A percentile compares a stretch with the other conserved stretches of the same genome.
Evolutionary conservation across 2,329 filamentous ascomycete genomes (phyloP).

Genomic region (Rhynchosporium graminicola): DNA sequence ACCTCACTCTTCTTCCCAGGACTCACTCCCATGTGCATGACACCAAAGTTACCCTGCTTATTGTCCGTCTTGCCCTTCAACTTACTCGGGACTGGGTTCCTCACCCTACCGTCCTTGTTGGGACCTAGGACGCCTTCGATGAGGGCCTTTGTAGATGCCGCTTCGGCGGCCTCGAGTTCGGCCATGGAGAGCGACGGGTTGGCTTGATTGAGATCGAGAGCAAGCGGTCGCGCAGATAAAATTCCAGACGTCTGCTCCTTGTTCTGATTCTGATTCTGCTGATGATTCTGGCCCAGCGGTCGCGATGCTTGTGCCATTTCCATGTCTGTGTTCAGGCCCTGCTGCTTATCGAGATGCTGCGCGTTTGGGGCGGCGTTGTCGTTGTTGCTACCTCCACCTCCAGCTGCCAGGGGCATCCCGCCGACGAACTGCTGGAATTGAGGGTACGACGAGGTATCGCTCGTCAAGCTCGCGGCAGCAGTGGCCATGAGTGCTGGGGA

Average conservation of each 20-base stretch:
- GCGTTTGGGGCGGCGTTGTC: slow-evolving; percentile 12
- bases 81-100: slow-evolving; percentile 63
- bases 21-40: slow-evolving; percentile 60
- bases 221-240: slow-evolving; percentile 27
- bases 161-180: slow-evolving; percentile 57
- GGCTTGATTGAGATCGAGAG: slow-evolving; percentile 28
- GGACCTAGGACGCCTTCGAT: slow-evolving; percentile 40
- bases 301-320: slow-evolving; percentile 35
- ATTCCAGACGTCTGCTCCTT: slow-evolving; percentile 25
- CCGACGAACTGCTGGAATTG: slow-evolving; percentile 34
- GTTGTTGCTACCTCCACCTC: slow-evolving; percentile 9
- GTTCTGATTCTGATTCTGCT: not conserved
- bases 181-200: slow-evolving; percentile 44
- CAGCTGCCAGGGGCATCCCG: slow-evolving; percentile 15
- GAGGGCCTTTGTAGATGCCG: slow-evolving; percentile 38
- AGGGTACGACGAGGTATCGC: slow-evolving; percentile 28
- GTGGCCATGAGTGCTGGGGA: slow-evolving; percentile 34
- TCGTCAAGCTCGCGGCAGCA: slow-evolving; percentile 32
- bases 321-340: slow-evolving; percentile 5
- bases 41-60: slow-evolving; percentile 61
- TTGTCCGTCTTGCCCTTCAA: slow-evolving; percentile 59
- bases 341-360: not conserved
- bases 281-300: slow-evolving; percentile 26
- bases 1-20: slow-evolving; percentile 44
- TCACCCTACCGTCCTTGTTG: slow-evolving; percentile 51